Evolutionary conservation across 2,329 filamentous ascomycete species (phyloP).

Genomic region (Fusarium globosum): DNA sequence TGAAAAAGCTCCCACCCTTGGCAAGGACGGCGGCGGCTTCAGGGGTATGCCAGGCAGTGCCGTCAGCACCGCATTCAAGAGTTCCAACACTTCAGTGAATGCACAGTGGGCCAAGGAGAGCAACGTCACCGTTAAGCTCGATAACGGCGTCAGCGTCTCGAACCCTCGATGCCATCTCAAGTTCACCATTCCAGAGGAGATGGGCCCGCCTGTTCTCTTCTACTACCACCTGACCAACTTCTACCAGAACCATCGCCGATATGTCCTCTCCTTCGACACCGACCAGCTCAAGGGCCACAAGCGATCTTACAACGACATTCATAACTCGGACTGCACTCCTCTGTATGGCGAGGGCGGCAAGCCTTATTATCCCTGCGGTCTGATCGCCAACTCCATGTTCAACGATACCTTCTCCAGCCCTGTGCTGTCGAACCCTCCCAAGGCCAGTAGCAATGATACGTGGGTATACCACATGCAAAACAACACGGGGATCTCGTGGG

Average conservation of each 20-base stretch:
- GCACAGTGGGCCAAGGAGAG: slow-evolving; percentile 58
- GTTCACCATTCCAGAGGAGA: slow-evolving; percentile 82
- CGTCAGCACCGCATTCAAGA: slow-evolving; percentile 79
- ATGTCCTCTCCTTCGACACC: slow-evolving; percentile 88
- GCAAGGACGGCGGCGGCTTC: slow-evolving; percentile 50
- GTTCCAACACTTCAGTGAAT: slow-evolving; percentile 53
- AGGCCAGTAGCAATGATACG: slow-evolving; percentile 45
- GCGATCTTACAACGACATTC: slow-evolving; percentile 69
- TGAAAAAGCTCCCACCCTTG: slow-evolving; percentile 60
- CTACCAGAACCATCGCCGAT: slow-evolving; percentile 98
- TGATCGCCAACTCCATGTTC: slow-evolving; percentile 97
- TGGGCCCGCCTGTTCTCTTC: slow-evolving; percentile 85
- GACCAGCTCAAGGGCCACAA: slow-evolving; percentile 81
- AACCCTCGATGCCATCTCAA: slow-evolving; percentile 75
- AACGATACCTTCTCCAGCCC: slow-evolving; percentile 88
- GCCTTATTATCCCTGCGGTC: slow-evolving; percentile 91
- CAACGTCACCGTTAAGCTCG: slow-evolving; percentile 50
- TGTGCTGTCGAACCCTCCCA: slow-evolving; percentile 63
- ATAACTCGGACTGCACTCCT: slow-evolving; percentile 78
- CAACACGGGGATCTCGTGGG: slow-evolving; percentile 84
- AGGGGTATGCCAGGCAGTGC: slow-evolving; percentile 65
- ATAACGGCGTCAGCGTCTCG: slow-evolving; percentile 48
- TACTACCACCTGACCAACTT: slow-evolving; percentile 98
- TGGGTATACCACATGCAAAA: slow-evolving; percentile 80
- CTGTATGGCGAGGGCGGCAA: slow-evolving; percentile 70